phyloP scores from a whole-genome alignment of 306 rosid species.

The barrel medic (Medicago truncatula) region DNA sequence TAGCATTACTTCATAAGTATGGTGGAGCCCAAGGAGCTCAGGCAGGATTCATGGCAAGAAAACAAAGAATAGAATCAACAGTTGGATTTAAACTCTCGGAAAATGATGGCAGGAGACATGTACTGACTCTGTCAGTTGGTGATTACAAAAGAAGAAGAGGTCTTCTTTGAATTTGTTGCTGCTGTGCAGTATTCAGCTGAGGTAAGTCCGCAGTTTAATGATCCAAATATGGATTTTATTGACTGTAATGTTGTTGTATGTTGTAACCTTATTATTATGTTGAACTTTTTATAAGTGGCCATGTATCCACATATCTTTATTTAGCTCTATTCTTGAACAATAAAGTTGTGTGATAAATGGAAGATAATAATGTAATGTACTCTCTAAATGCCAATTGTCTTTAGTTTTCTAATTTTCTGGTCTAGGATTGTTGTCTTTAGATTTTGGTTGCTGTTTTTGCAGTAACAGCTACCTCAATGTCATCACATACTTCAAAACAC shows the following conservation, averaged over 20 bases:
- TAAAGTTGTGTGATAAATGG: slow-evolving; percentile 9
- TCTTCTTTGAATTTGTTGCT: slow-evolving; percentile 64
- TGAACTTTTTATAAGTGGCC: slow-evolving; percentile 16
- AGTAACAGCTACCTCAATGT: too few relatives aligned
- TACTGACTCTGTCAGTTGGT: slow-evolving; percentile 72
- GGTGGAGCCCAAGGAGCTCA: slow-evolving; percentile 88
- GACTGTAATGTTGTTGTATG: slow-evolving; percentile 32
- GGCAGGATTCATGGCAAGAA: slow-evolving; percentile 77
- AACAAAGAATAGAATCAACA: slow-evolving; percentile 79
- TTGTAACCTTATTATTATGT: slow-evolving; percentile 12
- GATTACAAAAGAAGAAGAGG: slow-evolving; percentile 96
- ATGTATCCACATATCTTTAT: slow-evolving; percentile 18
- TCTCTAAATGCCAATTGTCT: neutral
- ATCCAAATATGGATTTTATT: slow-evolving; percentile 27
- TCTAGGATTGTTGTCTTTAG: slow-evolving; percentile 2
- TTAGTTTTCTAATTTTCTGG: slow-evolving; percentile 29
- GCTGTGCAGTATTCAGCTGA: slow-evolving; percentile 35
- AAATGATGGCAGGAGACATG: slow-evolving; percentile 77
- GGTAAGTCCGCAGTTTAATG: slow-evolving; percentile 33
- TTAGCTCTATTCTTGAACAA: neutral
- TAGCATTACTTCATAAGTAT: slow-evolving; percentile 71
- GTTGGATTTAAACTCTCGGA: slow-evolving; percentile 78
- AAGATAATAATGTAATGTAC: slow-evolving; percentile 1
- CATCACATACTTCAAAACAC: too few relatives aligned
- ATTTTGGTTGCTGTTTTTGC: neutral